Conservation (phyloP, 176 grass and related monocot species). For the Carex myosuroides region DNA sequence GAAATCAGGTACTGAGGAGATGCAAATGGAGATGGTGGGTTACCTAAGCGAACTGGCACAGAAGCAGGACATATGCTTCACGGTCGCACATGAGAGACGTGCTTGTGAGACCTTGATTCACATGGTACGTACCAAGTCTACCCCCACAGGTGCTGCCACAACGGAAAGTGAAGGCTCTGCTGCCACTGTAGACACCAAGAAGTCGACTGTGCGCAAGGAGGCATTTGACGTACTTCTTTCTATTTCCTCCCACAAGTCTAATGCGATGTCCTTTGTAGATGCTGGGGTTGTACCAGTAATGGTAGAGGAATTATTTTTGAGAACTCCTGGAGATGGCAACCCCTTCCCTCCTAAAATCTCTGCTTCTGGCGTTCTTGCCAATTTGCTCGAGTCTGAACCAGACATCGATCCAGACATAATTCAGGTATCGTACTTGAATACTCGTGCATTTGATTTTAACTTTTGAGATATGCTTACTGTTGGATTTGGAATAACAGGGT, state of each 20-base stretch:
- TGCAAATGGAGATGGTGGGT: constrained; percentile 85
- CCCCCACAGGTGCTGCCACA: neutral
- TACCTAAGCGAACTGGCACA: constrained; percentile 75
- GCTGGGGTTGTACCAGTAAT: constrained; percentile 48
- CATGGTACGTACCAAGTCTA: constrained; percentile 47
- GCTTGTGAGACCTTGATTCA: constrained; percentile 53
- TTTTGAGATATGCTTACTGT: neutral
- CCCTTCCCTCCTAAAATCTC: constrained; percentile 50
- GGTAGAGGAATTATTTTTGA: constrained; percentile 60
- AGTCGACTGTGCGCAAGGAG: constrained; percentile 39
- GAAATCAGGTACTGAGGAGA: constrained; percentile 63
- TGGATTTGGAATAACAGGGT: no score
- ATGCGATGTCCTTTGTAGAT: constrained; percentile 42
- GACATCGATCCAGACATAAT: constrained; percentile 40
- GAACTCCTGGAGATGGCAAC: constrained; percentile 41
- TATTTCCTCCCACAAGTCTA: constrained; percentile 66
- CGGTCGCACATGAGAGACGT: constrained; percentile 38
- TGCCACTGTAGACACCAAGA: neutral
- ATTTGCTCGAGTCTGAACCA: constrained; percentile 57
- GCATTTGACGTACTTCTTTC: constrained; percentile 70
- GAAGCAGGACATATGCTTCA: constrained; percentile 74
- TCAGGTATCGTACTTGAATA: neutral
- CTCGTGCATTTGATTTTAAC: neutral
- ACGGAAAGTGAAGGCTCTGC: neutral
- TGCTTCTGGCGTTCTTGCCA: constrained; percentile 56